A percentile compares a stretch with the other conserved stretches of the same genome.
Evolutionary conservation across 78 protist species (phyloP).

Genomic region (Pigoraptor vietnamica): DNA sequence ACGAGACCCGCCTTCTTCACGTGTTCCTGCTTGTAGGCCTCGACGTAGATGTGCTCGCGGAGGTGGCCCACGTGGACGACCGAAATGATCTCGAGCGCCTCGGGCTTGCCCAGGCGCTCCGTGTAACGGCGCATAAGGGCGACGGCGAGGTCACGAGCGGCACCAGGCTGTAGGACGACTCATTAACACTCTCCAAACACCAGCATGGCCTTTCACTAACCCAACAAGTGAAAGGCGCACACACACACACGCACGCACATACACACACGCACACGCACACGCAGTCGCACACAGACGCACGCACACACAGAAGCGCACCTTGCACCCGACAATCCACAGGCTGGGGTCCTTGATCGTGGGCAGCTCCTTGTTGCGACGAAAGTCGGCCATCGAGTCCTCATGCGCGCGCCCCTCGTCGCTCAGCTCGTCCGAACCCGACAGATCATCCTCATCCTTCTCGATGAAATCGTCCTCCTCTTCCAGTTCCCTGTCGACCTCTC

Average conservation of each 20-base stretch:
- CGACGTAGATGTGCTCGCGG: slow-evolving; percentile 51
- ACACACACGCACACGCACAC: background rate
- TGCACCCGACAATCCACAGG: background rate
- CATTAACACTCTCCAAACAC: no score
- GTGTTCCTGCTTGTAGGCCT: slow-evolving; percentile 50
- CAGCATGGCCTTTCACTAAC: no score
- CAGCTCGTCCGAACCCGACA: background rate
- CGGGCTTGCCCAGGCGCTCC: background rate
- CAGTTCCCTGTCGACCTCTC: background rate
- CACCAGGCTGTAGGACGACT: background rate
- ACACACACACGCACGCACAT: background rate
- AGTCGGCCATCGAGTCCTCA: background rate
- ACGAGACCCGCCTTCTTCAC: slow-evolving; percentile 52
- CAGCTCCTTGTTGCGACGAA: background rate
- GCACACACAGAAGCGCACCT: background rate
- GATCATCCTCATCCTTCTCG: background rate
- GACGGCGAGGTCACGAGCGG: background rate
- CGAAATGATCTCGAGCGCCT: slow-evolving; percentile 29
- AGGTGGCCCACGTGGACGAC: slow-evolving; percentile 39
- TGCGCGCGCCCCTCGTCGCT: background rate
- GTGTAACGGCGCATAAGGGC: background rate
- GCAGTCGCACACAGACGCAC: background rate
- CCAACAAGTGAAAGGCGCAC: background rate
- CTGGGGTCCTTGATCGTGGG: background rate
- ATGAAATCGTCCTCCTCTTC: background rate